Base-by-base conservation (phyloP, 768 basidiomycete species). In the Saitozyma podzolica region DNA sequence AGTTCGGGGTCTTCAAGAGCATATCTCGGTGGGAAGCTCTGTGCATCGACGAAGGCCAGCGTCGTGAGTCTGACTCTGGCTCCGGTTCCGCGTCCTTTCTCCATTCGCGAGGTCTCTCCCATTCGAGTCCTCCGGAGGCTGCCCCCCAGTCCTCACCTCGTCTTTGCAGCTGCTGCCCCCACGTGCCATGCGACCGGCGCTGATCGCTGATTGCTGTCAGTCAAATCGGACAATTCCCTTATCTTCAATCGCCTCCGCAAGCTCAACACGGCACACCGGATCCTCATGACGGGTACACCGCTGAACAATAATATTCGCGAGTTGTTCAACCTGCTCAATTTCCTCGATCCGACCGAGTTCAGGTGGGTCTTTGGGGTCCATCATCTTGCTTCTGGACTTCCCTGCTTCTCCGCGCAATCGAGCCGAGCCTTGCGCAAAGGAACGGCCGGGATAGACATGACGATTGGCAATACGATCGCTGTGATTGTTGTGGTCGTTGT, bases 291-390 rank as follows among this genome's bases (percentile, higher is more conserved):
- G 50, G 91, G 92, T 85, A 98, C 96, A 0, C 95, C 95, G 0
- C 79, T 98, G 61, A 98, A 98, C 80, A 98, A 98, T 82, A 98
- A 97, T 74, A 89, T 99, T 20, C 85, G 91, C 52, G 96, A 99
- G 80, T 80, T 99, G 29, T 95, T 98, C 83, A 98, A 94, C 77
- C 83, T 99, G 49, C 92, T 99, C 87, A 91, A 92, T 77, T 98
- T 98, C 82, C 84, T 98, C 16, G 80, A 78, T 61, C 72, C 71
- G 0, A 51, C 61, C 11, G 63, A 63, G 6, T 79, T 77, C 72
- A 64, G 39, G 74, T 75, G 56, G 56, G 73, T 67, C 56, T 4
- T 2, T 9, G 11, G 11, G 5, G n/a, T 13, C 8, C 14, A 39
- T 9, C 9, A 3, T 47, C 42, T 29, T 2, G 2, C 29, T 5